Evolutionary conservation across 805 yeast genomes (phyloP).

Genomic region (Scheffersomyces amazonensis): DNA sequence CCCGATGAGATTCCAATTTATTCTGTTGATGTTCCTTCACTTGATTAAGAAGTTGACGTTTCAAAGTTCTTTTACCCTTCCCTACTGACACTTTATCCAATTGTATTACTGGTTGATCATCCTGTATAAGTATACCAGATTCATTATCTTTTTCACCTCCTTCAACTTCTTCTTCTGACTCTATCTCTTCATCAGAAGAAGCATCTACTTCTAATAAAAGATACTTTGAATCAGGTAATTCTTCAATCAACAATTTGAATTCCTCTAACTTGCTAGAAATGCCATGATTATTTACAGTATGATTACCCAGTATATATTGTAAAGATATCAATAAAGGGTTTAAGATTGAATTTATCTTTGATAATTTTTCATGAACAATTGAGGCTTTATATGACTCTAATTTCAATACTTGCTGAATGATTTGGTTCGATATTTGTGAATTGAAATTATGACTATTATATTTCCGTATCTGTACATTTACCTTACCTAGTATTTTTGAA

Average conservation of each 20-base stretch:
- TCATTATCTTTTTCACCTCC: conserved; percentile 3
- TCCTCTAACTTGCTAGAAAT: conserved; percentile 16
- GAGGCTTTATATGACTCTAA: conserved; percentile 26
- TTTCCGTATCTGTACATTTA: conserved; percentile 15
- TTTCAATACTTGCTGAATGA: conserved; percentile 34
- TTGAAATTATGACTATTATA: background rate
- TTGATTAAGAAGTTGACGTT: background rate
- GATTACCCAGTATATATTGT: background rate
- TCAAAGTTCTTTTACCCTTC: background rate
- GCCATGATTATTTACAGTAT: too few relatives aligned
- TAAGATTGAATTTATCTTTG: conserved; percentile 12
- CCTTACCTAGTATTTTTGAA: conserved; percentile 15
- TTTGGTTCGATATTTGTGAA: conserved; percentile 30
- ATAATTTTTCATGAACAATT: conserved; percentile 24
- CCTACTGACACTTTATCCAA: conserved; percentile 4
- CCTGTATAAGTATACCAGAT: conserved; percentile 13
- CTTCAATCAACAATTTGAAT: conserved; percentile 21
- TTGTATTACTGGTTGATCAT: conserved; percentile 13
- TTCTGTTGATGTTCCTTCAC: background rate
- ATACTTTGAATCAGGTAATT: conserved; percentile 33
- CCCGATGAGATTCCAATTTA: background rate
- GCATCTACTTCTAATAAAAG: conserved; percentile 18
- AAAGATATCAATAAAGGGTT: conserved; percentile 27
- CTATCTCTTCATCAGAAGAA: conserved; percentile 8
- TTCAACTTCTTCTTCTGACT: conserved; percentile 1